Percentiles rank a stretch among this genome's conserved stretches.
These are phyloP conservation scores for Ogataea parapolymorpha DNA, from an alignment of 805 yeast genomes.

Conservation along the genomic window DNA sequence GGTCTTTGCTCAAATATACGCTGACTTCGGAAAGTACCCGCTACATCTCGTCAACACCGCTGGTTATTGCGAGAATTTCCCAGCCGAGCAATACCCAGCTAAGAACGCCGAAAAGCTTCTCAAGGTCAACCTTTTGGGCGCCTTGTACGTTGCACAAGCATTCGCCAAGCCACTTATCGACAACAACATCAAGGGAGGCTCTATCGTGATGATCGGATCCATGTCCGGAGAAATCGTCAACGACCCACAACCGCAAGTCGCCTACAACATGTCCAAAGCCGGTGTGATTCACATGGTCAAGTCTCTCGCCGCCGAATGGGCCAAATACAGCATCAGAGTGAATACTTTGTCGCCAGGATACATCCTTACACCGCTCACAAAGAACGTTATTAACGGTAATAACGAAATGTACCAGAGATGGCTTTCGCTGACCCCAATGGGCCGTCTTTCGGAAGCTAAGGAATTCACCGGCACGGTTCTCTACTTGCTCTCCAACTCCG, in stretches of 20 bases:
- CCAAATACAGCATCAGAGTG: conserved; percentile 69
- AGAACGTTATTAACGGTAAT: conserved; percentile 60
- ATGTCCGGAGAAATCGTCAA: conserved; percentile 78
- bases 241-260: conserved; percentile 76
- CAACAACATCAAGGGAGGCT: conserved; percentile 51
- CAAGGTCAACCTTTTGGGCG: conserved; percentile 71
- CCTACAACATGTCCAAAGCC: conserved; percentile 83
- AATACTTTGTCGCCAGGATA: conserved; percentile 80
- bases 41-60: conserved; percentile 72
- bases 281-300: conserved; percentile 79
- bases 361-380: conserved; percentile 75
- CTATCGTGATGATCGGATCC: conserved; percentile 69
- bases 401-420: conserved; percentile 62
- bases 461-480: conserved; percentile 77
- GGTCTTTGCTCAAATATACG: conserved; percentile 51
- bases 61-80: conserved; percentile 80
- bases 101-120: conserved; percentile 62
- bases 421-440: conserved; percentile 71
- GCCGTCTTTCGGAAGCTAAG: conserved; percentile 81
- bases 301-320: conserved; percentile 81
- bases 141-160: conserved; percentile 70
- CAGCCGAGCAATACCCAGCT: conserved; percentile 76
- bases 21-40: conserved; percentile 58
- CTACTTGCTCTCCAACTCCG: conserved; percentile 67
- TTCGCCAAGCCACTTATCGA: conserved; percentile 66